Evolutionary conservation across 345 rosid species (phyloP).

Genomic region (Bruguiera gymnorhiza): DNA sequence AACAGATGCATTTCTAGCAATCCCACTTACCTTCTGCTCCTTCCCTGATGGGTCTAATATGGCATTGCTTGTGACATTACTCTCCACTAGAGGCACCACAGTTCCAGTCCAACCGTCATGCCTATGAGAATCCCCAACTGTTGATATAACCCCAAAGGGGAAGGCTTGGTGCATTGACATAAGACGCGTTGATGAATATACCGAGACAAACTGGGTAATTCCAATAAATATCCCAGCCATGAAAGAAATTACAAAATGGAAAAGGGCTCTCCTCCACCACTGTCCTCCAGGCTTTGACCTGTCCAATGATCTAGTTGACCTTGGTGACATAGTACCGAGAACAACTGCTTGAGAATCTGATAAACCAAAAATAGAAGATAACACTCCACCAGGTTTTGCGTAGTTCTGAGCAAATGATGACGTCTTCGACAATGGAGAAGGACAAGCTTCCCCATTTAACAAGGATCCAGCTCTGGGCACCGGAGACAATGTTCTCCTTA

Average conservation of each 20-base stretch:
- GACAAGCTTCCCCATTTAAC: slow-evolving; percentile 45
- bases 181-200: slow-evolving; percentile 26
- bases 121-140: slow-evolving; percentile 17
- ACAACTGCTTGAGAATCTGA: slow-evolving; percentile 39
- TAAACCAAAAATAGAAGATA: slow-evolving; percentile 36
- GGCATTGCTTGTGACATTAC: slow-evolving; percentile 14
- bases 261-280: slow-evolving; percentile 48
- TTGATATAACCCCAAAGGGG: slow-evolving; percentile 35
- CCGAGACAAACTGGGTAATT: slow-evolving; percentile 38
- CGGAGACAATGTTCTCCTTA: slow-evolving; percentile 56
- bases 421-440: slow-evolving; percentile 59
- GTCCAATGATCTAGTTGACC: slow-evolving; percentile 40
- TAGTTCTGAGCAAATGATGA: slow-evolving; percentile 34
- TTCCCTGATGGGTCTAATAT: slow-evolving; percentile 17
- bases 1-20: slow-evolving; percentile 1
- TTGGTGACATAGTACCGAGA: slow-evolving; percentile 32
- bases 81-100: slow-evolving; percentile 1
- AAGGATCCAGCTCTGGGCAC: slow-evolving; percentile 44
- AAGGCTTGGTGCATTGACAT: slow-evolving; percentile 36
- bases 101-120: slow-evolving; percentile 19
- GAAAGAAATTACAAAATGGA: slow-evolving; percentile 51
- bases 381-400: slow-evolving; percentile 32
- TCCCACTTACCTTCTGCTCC: slow-evolving; percentile 14
- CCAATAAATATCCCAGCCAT: slow-evolving; percentile 50
- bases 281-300: slow-evolving; percentile 46